Evolutionary conservation across 768 basidiomycete genomes (phyloP), one percentile per base, ranked within the genome.

Genomic region (Coprinopsis marcescibilis): DNA sequence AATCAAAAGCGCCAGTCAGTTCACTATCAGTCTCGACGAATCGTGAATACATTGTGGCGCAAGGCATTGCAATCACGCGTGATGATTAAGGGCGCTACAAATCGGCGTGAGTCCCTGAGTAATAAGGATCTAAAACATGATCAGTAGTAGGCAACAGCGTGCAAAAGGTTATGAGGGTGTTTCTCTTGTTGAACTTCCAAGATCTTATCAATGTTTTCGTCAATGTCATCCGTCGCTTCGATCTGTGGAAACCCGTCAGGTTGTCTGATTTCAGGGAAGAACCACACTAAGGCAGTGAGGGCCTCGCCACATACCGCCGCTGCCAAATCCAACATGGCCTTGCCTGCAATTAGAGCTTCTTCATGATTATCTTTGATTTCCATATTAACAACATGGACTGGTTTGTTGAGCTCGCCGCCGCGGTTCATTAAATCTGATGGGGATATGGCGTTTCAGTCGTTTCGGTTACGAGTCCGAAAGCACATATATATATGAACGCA

Each of bases 301-400:
- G 35, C 7, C 6, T 37, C 26, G 14, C 24, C 14, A 74, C 90
- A 68, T 58, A 96, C 95, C 45, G 93, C 86, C 39, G 80, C 72
- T 6, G 91, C 92, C 17, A 99, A 71, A 58, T 95, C 94, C 23
- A 98, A 71, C 61, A 98, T 93, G 2, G 95, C 93, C 63, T 84
- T 89, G 14, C 96, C 95, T 20, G 96, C 96, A 53, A 97, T 91
- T 38, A 87, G 72, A 0, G 96, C 96, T 65, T 99, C 96, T 73
- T 98, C 96, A 57, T 97, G 94, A 60, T 96, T 98, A 66, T 99
- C 96, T 70, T 89, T 96, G 66, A 98, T 98, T 61, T 99, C 96
- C 51, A 98, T 80, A 65, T 99, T 99, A 59, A 99, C 89, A 34
- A 99, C 65, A 64, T 99, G 96, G 14, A 98, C 92, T 1, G 94